Base-by-base conservation (phyloP, 495 filamentous ascomycete species). In the Neurospora africana region DNA sequence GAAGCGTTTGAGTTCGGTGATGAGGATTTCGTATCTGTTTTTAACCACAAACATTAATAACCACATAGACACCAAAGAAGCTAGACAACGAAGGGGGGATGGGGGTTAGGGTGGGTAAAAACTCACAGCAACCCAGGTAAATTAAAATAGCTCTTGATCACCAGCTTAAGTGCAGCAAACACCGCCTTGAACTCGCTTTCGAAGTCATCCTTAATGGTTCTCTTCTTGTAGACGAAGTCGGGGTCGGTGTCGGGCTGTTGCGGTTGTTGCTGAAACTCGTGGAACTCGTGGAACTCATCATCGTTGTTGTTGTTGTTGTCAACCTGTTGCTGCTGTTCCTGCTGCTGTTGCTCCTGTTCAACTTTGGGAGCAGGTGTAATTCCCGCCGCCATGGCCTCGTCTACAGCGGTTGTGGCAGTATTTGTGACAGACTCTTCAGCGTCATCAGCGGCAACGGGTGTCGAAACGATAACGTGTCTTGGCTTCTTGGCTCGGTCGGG, bases 121-220 rank as follows among this genome's bases (percentile, higher is more conserved):
- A 90, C 92, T 90, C 87, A 96, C 91, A 92, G 2, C 61, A 86
- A 89, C 9, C 77, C 81, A 1, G 95, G 95, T 19, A 94, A 79
- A 33, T 80, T 79, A 15, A 89, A 40, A 92, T 93, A 99, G 73
- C 87, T 86, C 71, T 80, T 84, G 9, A 97, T 13, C 4, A 99
- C 89, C 72, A 87, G 89, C 71, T 87, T 81, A 23, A 85, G 84
- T 1, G 89, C 89, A 69, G 84, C 84, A 72, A 85, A 88, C 4
- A 97, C 84, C 19, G 87, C 76, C 6, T 79, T 78, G 68, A 89
- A 82, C 80, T 98, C 95, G 3, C 84, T 80, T 72, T 82, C 82
- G 72, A 96, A 85, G 4, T 87, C 81, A 9, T 94, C 90, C 61
- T 77, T 78, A 8, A 89, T 4, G 2, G 84, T 86, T 38, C 82